Evolutionary conservation across 208 protist species (phyloP).

Genomic region (Crithidia mellificae): DNA sequence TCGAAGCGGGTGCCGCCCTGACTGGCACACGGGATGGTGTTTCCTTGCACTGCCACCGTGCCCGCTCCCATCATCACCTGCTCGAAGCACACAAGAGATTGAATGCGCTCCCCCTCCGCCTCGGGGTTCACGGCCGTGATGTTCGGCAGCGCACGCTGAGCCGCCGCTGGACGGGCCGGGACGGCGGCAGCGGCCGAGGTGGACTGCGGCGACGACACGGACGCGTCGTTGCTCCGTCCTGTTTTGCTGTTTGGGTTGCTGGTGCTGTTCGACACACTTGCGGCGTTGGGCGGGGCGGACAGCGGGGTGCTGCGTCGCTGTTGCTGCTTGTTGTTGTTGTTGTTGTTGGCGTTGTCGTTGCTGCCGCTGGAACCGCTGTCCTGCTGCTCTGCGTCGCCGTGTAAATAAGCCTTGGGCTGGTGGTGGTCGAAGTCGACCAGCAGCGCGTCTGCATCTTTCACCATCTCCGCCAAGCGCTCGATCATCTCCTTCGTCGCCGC

Average conservation of each 20-base stretch:
- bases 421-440: constrained; percentile 72
- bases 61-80: constrained; percentile 66
- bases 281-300: background rate
- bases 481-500: constrained; percentile 57
- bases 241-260: background rate
- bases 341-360: background rate
- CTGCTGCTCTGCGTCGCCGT: constrained; percentile 39
- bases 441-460: constrained; percentile 62
- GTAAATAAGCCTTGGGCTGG: constrained; percentile 76
- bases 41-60: constrained; percentile 57
- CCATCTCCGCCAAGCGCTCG: constrained; percentile 66
- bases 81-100: constrained; percentile 66
- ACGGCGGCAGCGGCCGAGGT: background rate
- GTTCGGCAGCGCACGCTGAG: constrained; percentile 21
- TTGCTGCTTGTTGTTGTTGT: background rate
- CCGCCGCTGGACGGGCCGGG: background rate
- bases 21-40: constrained; percentile 56
- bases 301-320: background rate
- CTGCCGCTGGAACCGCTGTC: background rate
- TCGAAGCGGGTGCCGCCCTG: constrained; percentile 63
- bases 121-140: constrained; percentile 19
- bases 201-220: background rate
- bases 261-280: background rate
- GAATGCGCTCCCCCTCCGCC: constrained; percentile 30
- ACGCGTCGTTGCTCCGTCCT: background rate